phyloP scores from a whole-genome alignment of 2,329 filamentous ascomycete genomes.

The Shiraia sp. region DNA sequence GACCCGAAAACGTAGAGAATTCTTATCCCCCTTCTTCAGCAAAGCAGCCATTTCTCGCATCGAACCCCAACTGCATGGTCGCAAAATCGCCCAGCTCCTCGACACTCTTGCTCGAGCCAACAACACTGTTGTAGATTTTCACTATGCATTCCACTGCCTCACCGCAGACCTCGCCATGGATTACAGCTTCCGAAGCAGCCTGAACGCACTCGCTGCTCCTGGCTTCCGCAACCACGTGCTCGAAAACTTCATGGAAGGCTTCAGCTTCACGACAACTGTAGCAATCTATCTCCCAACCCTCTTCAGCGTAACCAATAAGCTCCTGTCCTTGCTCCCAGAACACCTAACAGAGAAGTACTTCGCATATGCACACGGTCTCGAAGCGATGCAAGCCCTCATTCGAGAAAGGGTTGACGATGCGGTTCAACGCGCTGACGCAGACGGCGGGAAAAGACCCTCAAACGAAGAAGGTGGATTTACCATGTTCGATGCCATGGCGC shows the following conservation, averaged over 20 bases:
- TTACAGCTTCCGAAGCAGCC: slow-evolving; percentile 17
- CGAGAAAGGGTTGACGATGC: slow-evolving; percentile 10
- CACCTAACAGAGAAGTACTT: slow-evolving; percentile 7
- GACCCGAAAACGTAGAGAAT: slow-evolving; percentile 12
- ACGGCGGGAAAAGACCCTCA: background rate
- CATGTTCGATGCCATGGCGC: slow-evolving; percentile 12
- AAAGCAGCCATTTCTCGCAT: slow-evolving; percentile 13
- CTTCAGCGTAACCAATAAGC: slow-evolving; percentile 5
- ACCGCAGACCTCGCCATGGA: slow-evolving; percentile 18
- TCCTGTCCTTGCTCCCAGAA: slow-evolving; percentile 11
- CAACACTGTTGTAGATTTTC: slow-evolving; percentile 14
- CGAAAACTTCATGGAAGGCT: slow-evolving; percentile 6
- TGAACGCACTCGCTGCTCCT: slow-evolving; percentile 6
- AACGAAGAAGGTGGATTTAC: background rate
- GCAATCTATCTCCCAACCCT: slow-evolving; percentile 10
- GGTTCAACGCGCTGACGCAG: background rate
- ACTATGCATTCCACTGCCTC: slow-evolving; percentile 14
- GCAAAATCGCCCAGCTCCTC: slow-evolving; percentile 13
- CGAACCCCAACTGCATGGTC: slow-evolving; percentile 12
- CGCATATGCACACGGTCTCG: background rate
- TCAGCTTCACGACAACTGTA: slow-evolving; percentile 8
- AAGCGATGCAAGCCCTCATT: no score
- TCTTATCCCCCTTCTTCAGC: slow-evolving; percentile 18
- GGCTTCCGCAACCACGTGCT: slow-evolving; percentile 9
- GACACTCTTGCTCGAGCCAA: slow-evolving; percentile 4